A percentile compares a stretch with the other conserved stretches of the same genome.
phyloP scores from a whole-genome alignment of 441 rosid species.

The Populus hybrid region DNA sequence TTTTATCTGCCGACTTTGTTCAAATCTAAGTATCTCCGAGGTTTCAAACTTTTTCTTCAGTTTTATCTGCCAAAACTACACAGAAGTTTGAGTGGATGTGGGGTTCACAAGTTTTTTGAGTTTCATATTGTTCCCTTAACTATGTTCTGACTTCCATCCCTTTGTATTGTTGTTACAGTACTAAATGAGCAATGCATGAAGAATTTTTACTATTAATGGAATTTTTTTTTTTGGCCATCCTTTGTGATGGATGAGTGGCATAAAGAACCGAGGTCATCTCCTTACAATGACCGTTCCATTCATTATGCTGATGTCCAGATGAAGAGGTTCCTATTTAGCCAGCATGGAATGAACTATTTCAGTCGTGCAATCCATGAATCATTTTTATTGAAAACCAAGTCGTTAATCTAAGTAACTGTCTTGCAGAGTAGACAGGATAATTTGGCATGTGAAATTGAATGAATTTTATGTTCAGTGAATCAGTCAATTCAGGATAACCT shows the following conservation, averaged over 20 bases:
- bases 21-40: no score
- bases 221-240: no score
- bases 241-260: neutral
- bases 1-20: no score
- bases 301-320: neutral
- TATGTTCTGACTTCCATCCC: no score
- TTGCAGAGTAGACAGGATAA: neutral
- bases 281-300: neutral
- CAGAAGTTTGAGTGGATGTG: no score
- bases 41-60: no score
- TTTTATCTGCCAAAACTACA: no score
- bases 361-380: neutral
- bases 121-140: no score
- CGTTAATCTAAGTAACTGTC: neutral
- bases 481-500: neutral
- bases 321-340: neutral
- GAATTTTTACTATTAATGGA: no score
- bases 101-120: no score
- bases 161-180: no score
- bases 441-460: neutral
- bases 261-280: neutral
- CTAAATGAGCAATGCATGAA: no score
- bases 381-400: constrained; percentile 5
- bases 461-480: neutral
- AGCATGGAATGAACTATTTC: neutral